These are phyloP conservation scores for Eucalyptus tenuipes DNA, from an alignment of 345 rosid genomes.

Conservation along the genomic window DNA sequence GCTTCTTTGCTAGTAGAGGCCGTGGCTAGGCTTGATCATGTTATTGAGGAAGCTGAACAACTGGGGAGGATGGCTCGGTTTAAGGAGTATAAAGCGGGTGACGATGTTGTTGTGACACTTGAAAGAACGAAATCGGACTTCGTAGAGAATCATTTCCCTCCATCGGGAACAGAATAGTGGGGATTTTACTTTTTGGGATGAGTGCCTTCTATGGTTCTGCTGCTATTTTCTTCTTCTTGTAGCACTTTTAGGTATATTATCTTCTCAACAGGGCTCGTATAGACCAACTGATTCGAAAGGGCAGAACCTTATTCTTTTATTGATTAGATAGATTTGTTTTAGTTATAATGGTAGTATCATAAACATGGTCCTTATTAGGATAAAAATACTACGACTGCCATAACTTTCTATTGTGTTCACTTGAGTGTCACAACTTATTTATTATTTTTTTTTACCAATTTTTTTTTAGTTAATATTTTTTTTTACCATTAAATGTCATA, in stretches of 20 bases:
- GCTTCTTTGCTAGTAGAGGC: conserved; percentile 70
- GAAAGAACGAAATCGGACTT: neutral
- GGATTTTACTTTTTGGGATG: neutral
- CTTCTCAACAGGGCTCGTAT: neutral
- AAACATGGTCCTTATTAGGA: neutral
- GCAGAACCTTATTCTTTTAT: neutral
- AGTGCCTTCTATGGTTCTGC: neutral
- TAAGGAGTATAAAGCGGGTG: conserved; percentile 39
- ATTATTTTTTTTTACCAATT: too few relatives aligned
- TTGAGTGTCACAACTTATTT: too few relatives aligned
- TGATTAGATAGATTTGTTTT: neutral
- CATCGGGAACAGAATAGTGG: neutral
- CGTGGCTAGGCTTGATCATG: conserved; percentile 68
- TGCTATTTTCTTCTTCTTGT: neutral
- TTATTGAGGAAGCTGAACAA: conserved; percentile 69
- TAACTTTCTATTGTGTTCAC: neutral
- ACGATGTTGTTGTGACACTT: neutral
- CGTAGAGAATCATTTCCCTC: neutral
- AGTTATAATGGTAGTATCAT: neutral
- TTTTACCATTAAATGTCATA: neutral
- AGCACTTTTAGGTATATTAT: neutral
- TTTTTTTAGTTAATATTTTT: too few relatives aligned
- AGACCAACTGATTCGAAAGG: neutral
- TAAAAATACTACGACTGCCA: neutral
- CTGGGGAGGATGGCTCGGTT: conserved; percentile 53